phyloP scores from a whole-genome alignment of 2,329 filamentous ascomycete species.

The Xylaria sp. region DNA sequence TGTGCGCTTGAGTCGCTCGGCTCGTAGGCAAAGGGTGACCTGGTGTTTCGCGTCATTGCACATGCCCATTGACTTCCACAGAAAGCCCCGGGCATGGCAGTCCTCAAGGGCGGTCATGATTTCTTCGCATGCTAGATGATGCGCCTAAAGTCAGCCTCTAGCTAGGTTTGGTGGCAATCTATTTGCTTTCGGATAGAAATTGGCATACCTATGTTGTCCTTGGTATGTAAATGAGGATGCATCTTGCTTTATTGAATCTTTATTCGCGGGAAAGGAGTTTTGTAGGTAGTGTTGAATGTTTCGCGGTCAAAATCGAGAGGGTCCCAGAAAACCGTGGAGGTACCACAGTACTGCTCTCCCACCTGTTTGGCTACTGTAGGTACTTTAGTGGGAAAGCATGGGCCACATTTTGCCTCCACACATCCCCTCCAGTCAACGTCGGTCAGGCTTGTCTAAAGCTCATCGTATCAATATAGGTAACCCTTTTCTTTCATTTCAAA shows the following conservation, averaged over 20 bases:
- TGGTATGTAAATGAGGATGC: conserved; percentile 98
- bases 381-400: conserved; percentile 38
- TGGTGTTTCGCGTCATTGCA: conserved; percentile 88
- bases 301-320: conserved; percentile 19
- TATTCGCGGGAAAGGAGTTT: conserved; percentile 8
- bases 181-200: conserved; percentile 2
- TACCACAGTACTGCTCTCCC: not conserved
- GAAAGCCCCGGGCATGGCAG: conserved; percentile 91
- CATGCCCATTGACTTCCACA: conserved; percentile 90
- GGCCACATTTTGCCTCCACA: conserved; percentile 44
- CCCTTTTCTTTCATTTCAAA: conserved; percentile 8
- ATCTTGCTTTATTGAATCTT: conserved; percentile 62
- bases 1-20: conserved; percentile 82
- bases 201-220: conserved; percentile 82
- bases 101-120: conserved; percentile 94
- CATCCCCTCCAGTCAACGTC: conserved; percentile 44
- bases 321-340: not conserved
- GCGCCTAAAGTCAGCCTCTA: conserved; percentile 2
- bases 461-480: conserved; percentile 24
- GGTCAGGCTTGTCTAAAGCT: conserved; percentile 34
- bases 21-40: conserved; percentile 86
- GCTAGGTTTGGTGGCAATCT: not conserved
- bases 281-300: conserved; percentile 28
- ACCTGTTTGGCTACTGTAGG: not conserved
- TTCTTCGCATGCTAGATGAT: conserved; percentile 82